phyloP scores from a whole-genome alignment of 2,329 filamentous ascomycete genomes.

The Trichoderma endophyticum region DNA sequence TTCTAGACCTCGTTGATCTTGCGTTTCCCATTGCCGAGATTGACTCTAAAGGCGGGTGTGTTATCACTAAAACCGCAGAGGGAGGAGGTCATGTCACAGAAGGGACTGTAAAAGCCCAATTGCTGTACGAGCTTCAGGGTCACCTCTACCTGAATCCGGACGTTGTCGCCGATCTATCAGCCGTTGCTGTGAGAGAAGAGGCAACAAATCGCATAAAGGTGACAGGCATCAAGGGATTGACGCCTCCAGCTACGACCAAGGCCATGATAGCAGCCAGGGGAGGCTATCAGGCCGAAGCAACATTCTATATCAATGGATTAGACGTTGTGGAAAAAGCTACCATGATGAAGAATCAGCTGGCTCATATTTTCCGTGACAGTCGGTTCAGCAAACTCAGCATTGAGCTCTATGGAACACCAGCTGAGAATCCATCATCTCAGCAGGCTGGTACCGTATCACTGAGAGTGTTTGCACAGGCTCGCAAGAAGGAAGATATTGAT shows the following conservation, averaged over 20 bases:
- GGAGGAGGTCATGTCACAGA: constrained; percentile 38
- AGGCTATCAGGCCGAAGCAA: constrained; percentile 44
- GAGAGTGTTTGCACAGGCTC: constrained; percentile 46
- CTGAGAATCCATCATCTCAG: constrained; percentile 41
- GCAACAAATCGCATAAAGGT: constrained; percentile 33
- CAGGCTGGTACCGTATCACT: constrained; percentile 48
- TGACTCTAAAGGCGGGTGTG: constrained; percentile 29
- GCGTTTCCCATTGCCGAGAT: constrained; percentile 41
- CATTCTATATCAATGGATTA: constrained; percentile 42
- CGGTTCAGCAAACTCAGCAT: constrained; percentile 38
- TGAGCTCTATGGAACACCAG: constrained; percentile 35
- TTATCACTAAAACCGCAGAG: constrained; percentile 35
- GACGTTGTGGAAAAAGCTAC: constrained; percentile 42
- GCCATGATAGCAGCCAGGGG: constrained; percentile 44
- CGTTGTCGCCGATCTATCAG: constrained; percentile 39
- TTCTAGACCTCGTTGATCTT: constrained; percentile 30
- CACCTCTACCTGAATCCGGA: constrained; percentile 44
- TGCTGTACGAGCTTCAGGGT: constrained; percentile 46
- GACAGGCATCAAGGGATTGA: constrained; percentile 27
- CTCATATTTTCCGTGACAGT: constrained; percentile 25
- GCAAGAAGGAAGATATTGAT: constrained; percentile 32
- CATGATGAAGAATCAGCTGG: constrained; percentile 41
- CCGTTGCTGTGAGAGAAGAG: constrained; percentile 45
- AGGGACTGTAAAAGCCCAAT: constrained; percentile 36
- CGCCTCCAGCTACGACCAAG: constrained; percentile 33